Evolutionary conservation across 192 early-diverging fungal species (phyloP).

Genomic region (Coemansia umbellata): DNA sequence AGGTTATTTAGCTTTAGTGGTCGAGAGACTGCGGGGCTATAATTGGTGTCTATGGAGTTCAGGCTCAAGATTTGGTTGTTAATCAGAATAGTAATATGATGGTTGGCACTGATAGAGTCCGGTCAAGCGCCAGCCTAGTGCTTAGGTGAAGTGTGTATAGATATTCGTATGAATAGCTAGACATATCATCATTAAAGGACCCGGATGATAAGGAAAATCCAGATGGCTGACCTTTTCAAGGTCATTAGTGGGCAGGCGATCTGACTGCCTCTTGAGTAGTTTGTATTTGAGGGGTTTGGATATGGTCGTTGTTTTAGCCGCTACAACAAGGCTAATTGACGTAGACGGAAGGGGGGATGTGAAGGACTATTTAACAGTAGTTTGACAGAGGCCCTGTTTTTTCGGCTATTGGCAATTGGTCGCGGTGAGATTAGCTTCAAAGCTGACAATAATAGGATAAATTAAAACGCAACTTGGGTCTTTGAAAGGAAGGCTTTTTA

Average conservation of each 20-base stretch:
- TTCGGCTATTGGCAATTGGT: neutral
- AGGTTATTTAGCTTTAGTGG: no score
- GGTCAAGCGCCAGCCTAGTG: no score
- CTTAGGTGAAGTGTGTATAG: neutral
- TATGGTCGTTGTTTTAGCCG: neutral
- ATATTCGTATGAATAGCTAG: neutral
- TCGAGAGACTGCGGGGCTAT: no score
- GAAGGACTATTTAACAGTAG: no score
- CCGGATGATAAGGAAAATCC: neutral
- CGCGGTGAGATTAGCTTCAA: slow-evolving; percentile 1
- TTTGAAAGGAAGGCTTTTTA: neutral
- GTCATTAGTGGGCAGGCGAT: neutral
- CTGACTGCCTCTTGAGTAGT: neutral
- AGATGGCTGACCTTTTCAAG: neutral
- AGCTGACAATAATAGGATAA: no score
- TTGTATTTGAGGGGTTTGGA: neutral
- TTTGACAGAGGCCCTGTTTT: neutral
- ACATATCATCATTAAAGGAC: neutral
- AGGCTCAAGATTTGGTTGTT: no score
- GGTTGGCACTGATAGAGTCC: no score
- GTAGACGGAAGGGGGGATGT: no score
- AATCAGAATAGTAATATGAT: no score
- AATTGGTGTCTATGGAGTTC: no score
- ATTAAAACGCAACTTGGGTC: no score
- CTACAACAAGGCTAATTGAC: neutral